Evolutionary conservation across 2,329 filamentous ascomycete species (phyloP).

Genomic region (Fusarium buharicum): DNA sequence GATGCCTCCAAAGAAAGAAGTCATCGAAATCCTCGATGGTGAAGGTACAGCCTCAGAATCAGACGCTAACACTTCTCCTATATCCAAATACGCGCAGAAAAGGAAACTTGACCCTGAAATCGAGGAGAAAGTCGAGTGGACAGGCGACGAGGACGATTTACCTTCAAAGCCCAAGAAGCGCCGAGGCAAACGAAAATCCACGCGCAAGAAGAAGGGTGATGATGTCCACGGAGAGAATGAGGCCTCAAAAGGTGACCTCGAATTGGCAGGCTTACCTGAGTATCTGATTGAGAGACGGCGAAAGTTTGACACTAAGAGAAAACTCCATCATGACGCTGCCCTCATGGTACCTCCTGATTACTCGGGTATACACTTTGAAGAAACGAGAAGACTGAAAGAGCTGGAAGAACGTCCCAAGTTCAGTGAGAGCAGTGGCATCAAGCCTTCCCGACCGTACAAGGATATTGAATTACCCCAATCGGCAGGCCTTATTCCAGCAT

Average conservation of each 20-base stretch:
- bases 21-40: slow-evolving; percentile 46
- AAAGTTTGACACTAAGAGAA: slow-evolving; percentile 72
- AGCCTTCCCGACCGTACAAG: slow-evolving; percentile 74
- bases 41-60: slow-evolving; percentile 36
- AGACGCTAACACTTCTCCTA: slow-evolving; percentile 17
- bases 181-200: slow-evolving; percentile 47
- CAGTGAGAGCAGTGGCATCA: slow-evolving; percentile 61
- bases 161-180: slow-evolving; percentile 65
- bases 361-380: slow-evolving; percentile 76
- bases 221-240: slow-evolving; percentile 46
- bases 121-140: slow-evolving; percentile 62
- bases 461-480: slow-evolving; percentile 81
- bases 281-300: slow-evolving; percentile 78
- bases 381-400: slow-evolving; percentile 46
- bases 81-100: slow-evolving; percentile 45
- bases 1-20: slow-evolving; percentile 32
- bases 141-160: slow-evolving; percentile 68
- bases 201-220: slow-evolving; percentile 42
- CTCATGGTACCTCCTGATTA: slow-evolving; percentile 82
- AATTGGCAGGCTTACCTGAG: slow-evolving; percentile 58
- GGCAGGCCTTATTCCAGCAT: slow-evolving; percentile 82
- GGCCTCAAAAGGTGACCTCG: slow-evolving; percentile 56
- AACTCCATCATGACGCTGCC: slow-evolving; percentile 71
- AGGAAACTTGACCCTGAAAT: slow-evolving; percentile 52
- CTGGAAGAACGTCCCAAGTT: slow-evolving; percentile 78